These are phyloP conservation scores for Cutaneotrichosporon sp. DNA, from an alignment of 1,284 basidiomycete species.

Conservation along the genomic window DNA sequence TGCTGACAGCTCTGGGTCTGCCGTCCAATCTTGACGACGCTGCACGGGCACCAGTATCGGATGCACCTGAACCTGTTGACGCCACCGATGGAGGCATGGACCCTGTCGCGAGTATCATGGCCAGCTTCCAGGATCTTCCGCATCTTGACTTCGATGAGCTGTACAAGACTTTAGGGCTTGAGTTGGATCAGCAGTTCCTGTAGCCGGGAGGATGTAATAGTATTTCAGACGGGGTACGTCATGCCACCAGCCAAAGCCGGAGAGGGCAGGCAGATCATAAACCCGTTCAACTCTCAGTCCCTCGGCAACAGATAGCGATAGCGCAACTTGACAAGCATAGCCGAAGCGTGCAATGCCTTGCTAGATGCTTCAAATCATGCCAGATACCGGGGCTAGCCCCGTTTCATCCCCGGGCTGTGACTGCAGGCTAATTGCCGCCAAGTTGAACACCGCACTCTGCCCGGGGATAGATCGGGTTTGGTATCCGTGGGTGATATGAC, in stretches of 20 bases:
- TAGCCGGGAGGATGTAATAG: not conserved
- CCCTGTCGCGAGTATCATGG: not conserved
- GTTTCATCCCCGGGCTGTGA: not conserved
- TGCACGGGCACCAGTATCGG: not conserved
- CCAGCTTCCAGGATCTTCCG: slow-evolving; percentile 3
- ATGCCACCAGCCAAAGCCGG: too few relatives aligned
- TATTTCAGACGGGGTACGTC: too few relatives aligned
- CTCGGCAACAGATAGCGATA: too few relatives aligned
- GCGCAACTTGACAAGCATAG: too few relatives aligned
- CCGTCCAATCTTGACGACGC: not conserved
- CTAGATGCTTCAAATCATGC: too few relatives aligned
- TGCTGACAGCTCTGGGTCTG: slow-evolving; percentile 4
- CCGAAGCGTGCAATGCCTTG: too few relatives aligned
- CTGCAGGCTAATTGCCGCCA: not conserved
- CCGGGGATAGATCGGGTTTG: not conserved
- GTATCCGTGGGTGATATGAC: not conserved
- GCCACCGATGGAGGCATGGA: not conserved
- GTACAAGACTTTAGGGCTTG: slow-evolving; percentile 2
- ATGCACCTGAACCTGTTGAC: not conserved
- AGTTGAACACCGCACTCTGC: not conserved
- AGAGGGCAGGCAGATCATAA: too few relatives aligned
- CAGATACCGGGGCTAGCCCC: not conserved
- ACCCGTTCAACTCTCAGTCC: too few relatives aligned
- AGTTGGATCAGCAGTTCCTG: not conserved
- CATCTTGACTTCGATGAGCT: slow-evolving; percentile 15